phyloP scores from a whole-genome alignment of 2,329 filamentous ascomycete genomes.

The Chaetomiaceae sp. region DNA sequence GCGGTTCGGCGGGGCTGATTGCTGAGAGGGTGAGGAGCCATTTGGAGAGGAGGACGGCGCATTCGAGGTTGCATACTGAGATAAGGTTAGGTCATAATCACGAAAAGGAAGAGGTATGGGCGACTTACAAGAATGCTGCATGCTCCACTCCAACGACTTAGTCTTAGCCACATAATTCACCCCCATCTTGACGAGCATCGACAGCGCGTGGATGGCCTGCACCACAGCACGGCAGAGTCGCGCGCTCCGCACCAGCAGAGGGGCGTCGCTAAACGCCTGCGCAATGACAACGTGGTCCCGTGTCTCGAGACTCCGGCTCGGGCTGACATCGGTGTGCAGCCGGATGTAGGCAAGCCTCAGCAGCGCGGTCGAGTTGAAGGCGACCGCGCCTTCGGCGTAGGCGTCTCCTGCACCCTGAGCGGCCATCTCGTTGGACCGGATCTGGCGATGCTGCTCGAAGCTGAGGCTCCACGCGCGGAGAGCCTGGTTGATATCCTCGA shows the following conservation, averaged over 20 bases:
- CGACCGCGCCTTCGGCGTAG: constrained; percentile 56
- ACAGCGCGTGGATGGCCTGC: constrained; percentile 64
- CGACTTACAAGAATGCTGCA: constrained; percentile 55
- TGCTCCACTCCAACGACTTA: constrained; percentile 59
- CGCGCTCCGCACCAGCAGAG: constrained; percentile 54
- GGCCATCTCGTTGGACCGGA: constrained; percentile 46
- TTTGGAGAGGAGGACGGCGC: constrained; percentile 56
- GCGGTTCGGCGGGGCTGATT: constrained; percentile 46
- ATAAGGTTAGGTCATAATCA: neutral
- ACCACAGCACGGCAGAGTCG: constrained; percentile 61
- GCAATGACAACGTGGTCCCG: constrained; percentile 60
- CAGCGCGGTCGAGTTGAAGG: constrained; percentile 61
- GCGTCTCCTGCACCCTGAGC: constrained; percentile 42
- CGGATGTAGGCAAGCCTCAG: constrained; percentile 60
- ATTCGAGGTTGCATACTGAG: constrained; percentile 57
- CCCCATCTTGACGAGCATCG: constrained; percentile 60
- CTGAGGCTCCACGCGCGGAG: constrained; percentile 55
- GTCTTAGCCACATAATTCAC: constrained; percentile 59
- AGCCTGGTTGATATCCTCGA: constrained; percentile 53
- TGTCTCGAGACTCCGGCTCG: constrained; percentile 60
- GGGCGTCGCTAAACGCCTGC: constrained; percentile 54
- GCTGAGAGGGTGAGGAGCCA: constrained; percentile 55
- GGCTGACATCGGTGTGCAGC: constrained; percentile 60
- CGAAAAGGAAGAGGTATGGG: neutral
- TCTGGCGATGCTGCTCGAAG: constrained; percentile 53